phyloP scores from a whole-genome alignment of 768 basidiomycete species.

The Collybia sordida region DNA sequence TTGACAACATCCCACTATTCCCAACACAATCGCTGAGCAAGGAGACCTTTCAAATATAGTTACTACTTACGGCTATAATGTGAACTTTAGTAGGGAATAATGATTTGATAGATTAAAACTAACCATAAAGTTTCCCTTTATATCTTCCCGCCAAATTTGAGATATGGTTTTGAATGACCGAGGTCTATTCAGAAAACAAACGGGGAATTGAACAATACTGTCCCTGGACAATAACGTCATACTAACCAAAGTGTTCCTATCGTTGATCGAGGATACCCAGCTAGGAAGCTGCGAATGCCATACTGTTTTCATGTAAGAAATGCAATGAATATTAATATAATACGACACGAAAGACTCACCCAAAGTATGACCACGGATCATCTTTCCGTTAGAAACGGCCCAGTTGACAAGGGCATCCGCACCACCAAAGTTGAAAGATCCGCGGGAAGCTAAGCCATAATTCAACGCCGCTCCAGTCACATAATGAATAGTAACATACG shows the following conservation, averaged over 20 bases:
- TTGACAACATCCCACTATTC: constrained; percentile 44
- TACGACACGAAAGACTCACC: constrained; percentile 16
- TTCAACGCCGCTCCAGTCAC: neutral
- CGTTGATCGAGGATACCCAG: constrained; percentile 39
- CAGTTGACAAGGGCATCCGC: constrained; percentile 40
- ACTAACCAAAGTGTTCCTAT: constrained; percentile 35
- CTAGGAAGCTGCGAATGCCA: constrained; percentile 40
- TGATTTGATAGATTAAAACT: too few relatives aligned
- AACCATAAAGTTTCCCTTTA: constrained; percentile 40
- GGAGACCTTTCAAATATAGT: neutral
- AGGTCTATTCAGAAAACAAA: constrained; percentile 23
- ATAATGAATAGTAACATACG: constrained; percentile 11
- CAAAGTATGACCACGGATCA: constrained; percentile 41
- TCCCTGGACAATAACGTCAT: neutral
- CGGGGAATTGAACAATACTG: neutral
- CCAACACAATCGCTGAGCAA: neutral
- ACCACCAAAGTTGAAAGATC: constrained; percentile 28
- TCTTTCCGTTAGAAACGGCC: constrained; percentile 37
- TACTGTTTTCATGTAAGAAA: constrained; percentile 11
- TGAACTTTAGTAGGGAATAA: too few relatives aligned
- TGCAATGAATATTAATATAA: neutral
- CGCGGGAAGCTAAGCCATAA: constrained; percentile 20
- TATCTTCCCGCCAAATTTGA: constrained; percentile 43
- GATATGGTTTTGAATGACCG: constrained; percentile 48
- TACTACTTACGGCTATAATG: constrained; percentile 16